These are phyloP conservation scores for Cryptosporidium canis DNA, from an alignment of 169 alveolate species.

Conservation along the genomic window DNA sequence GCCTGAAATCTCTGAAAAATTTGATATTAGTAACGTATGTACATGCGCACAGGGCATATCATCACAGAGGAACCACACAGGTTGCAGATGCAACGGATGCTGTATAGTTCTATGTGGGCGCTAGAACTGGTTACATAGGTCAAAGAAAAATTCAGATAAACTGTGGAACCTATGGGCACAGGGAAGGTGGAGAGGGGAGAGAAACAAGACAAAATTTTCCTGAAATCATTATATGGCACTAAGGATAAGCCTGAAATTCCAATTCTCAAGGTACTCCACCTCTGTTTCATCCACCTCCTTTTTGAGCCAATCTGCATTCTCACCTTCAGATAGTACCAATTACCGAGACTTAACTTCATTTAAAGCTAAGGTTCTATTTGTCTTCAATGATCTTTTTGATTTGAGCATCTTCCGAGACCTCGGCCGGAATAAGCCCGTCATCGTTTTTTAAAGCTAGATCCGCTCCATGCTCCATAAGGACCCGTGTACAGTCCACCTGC, in stretches of 20 bases:
- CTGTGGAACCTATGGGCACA: no score
- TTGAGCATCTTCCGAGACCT: constrained; percentile 3
- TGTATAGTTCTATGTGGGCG: background rate
- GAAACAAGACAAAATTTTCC: no score
- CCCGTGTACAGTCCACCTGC: background rate
- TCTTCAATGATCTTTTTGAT: background rate
- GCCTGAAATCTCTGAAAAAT: background rate
- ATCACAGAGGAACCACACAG: background rate
- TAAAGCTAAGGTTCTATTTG: background rate
- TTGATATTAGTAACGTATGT: background rate
- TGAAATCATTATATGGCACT: no score
- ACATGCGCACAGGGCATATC: background rate
- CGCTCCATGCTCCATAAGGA: constrained; percentile 31
- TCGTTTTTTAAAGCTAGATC: constrained; percentile 10
- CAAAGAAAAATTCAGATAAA: background rate
- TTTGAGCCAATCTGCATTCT: no score
- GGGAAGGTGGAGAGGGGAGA: no score
- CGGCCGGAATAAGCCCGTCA: constrained; percentile 30
- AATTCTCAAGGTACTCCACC: no score
- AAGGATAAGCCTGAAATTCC: no score
- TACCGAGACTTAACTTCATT: background rate
- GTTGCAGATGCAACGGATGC: background rate
- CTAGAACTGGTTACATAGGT: background rate
- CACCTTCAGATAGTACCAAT: no score
- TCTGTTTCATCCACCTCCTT: no score